Evolutionary conservation across 2,329 filamentous ascomycete genomes (phyloP).

Genomic region (Xylaria sp.): DNA sequence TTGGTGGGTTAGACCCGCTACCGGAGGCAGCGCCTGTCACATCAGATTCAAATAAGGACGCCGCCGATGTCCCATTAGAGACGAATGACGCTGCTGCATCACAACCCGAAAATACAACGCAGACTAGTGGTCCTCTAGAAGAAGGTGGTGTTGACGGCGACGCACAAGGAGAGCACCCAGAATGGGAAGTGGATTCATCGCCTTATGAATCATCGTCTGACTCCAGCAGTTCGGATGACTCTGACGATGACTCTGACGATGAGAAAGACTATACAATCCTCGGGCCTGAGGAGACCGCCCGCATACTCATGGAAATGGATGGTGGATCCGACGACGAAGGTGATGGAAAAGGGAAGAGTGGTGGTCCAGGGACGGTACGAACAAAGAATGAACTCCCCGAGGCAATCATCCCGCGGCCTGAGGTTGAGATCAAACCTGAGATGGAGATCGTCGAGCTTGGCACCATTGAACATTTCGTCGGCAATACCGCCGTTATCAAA

Average conservation of each 20-base stretch:
- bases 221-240: slow-evolving; percentile 68
- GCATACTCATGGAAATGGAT: slow-evolving; percentile 85
- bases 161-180: slow-evolving; percentile 62
- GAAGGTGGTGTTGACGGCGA: slow-evolving; percentile 15
- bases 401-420: slow-evolving; percentile 75
- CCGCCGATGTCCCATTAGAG: neutral
- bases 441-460: slow-evolving; percentile 84
- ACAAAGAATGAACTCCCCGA: slow-evolving; percentile 84
- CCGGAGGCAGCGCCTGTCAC: slow-evolving; percentile 33
- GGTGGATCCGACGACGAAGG: slow-evolving; percentile 82
- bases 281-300: slow-evolving; percentile 83
- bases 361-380: slow-evolving; percentile 65
- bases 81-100: neutral
- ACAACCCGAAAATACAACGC: neutral
- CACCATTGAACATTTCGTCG: slow-evolving; percentile 78
- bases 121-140: slow-evolving; percentile 11
- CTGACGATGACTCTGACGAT: slow-evolving; percentile 65
- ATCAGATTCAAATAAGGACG: slow-evolving; percentile 10
- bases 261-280: slow-evolving; percentile 72
- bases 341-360: slow-evolving; percentile 61
- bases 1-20: slow-evolving; percentile 47
- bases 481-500: slow-evolving; percentile 81
- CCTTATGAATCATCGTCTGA: slow-evolving; percentile 76
- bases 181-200: slow-evolving; percentile 87
- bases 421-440: slow-evolving; percentile 79